phyloP scores from a whole-genome alignment of 169 alveolate species.

The Babesia sp. region DNA sequence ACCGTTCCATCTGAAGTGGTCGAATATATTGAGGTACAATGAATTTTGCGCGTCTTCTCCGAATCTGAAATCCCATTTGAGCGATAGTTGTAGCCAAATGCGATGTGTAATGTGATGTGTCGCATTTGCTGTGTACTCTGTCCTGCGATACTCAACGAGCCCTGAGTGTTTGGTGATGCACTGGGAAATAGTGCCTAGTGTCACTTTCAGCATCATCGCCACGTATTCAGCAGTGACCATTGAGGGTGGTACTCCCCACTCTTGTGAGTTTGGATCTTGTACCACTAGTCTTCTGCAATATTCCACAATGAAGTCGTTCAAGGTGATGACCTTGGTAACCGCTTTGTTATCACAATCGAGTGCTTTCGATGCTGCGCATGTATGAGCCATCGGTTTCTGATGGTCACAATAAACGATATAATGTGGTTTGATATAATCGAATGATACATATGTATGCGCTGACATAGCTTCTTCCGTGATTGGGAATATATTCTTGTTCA shows the following conservation, averaged over 20 bases:
- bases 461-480: slow-evolving; percentile 66
- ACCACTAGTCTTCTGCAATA: slow-evolving; percentile 69
- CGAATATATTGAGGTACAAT: slow-evolving; percentile 73
- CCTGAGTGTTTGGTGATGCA: slow-evolving; percentile 54
- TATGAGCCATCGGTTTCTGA: slow-evolving; percentile 73
- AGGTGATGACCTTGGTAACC: slow-evolving; percentile 57
- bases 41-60: slow-evolving; percentile 63
- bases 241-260: slow-evolving; percentile 57
- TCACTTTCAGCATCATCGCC: slow-evolving; percentile 40
- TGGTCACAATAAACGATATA: slow-evolving; percentile 71
- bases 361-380: slow-evolving; percentile 63
- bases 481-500: slow-evolving; percentile 70
- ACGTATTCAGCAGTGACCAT: slow-evolving; percentile 37
- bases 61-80: slow-evolving; percentile 69
- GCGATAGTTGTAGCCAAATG: slow-evolving; percentile 75
- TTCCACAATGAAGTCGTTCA: slow-evolving; percentile 70
- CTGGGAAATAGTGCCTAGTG: slow-evolving; percentile 30
- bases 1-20: slow-evolving; percentile 75
- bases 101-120: slow-evolving; percentile 77
- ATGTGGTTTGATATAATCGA: slow-evolving; percentile 71
- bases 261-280: slow-evolving; percentile 60
- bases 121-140: slow-evolving; percentile 75
- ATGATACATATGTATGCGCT: slow-evolving; percentile 62
- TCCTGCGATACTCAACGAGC: slow-evolving; percentile 61
- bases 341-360: slow-evolving; percentile 61